Evolutionary conservation across 1,139 yeast species (phyloP), one percentile per base, ranked within the genome.

Genomic region (Candida smagusa): DNA sequence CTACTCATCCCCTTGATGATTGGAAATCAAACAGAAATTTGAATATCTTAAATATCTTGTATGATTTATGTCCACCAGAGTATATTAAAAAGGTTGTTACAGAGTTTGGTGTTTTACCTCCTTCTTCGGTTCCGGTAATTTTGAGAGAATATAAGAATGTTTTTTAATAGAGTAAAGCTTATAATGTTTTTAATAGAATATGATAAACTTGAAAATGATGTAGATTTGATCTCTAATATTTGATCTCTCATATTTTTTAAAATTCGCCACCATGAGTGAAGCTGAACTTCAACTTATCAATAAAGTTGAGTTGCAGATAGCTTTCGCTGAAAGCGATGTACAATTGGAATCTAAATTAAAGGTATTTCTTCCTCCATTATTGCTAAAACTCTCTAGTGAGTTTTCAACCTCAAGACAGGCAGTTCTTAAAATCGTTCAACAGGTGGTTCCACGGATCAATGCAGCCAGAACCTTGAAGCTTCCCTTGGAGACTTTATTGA

Each of bases 41-140:
- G 57, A 85, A 84, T 56, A 76, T 89, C 31, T 77, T 89, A 53
- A 88, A 88, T 56, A 81, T 92, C 47, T 76, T 92, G 76, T 94
- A 88, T 61, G 99, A 92, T 61, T 74, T 92, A 51, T 90, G 97
- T 2, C 97, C 97, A 27, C 96, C 96, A 12, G 89, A 83, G 48
- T 87, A 86, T 52, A 88, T 92, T 52, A 89, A 90, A 59, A 92
- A 94, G 67, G 90, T 94, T 42, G 87, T 94, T 36, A 92, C 98
- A 2, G 99, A 92, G 58, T 79, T 90, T 46, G 99, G 99, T 19
- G 88, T 96, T 4, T 72, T 94, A 48, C 98, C 98, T 6, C 96
- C 98, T 31, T 86, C 96, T 7, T 88, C 97, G 2, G 97, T 92
- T 43, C 98, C 98, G 23, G 97, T 92, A 31, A 88, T 92, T 44